These are phyloP conservation scores for Hanseniaspora clermontiae DNA, from an alignment of 805 yeast species.

Conservation along the genomic window DNA sequence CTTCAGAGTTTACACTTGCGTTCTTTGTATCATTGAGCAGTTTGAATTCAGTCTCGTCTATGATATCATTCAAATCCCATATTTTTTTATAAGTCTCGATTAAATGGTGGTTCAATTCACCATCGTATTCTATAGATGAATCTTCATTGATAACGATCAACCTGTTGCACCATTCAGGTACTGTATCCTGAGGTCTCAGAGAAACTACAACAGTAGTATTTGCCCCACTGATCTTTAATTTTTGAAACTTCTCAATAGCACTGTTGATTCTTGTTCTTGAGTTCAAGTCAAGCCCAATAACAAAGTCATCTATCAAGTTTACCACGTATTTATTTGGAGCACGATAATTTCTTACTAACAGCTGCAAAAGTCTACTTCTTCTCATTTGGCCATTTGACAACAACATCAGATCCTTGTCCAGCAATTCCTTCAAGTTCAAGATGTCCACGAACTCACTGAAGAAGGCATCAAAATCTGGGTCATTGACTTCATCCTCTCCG, in stretches of 20 bases:
- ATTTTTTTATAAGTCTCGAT: constrained; percentile 1
- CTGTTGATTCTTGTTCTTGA: constrained; percentile 50
- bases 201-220: constrained; percentile 37
- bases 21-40: constrained; percentile 4
- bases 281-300: constrained; percentile 73
- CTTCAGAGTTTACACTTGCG: neutral
- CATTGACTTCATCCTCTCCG: constrained; percentile 15
- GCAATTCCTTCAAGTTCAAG: constrained; percentile 44
- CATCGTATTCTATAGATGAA: constrained; percentile 40
- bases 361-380: constrained; percentile 73
- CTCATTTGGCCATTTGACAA: constrained; percentile 89
- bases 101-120: constrained; percentile 25
- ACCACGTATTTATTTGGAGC: neutral
- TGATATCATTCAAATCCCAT: constrained; percentile 19
- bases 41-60: constrained; percentile 20
- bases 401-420: constrained; percentile 69
- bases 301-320: constrained; percentile 79
- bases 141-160: constrained; percentile 47
- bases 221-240: neutral
- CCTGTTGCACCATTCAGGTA: constrained; percentile 73
- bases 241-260: constrained; percentile 19
- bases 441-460: constrained; percentile 35
- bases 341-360: constrained; percentile 54
- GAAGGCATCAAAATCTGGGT: constrained; percentile 26
- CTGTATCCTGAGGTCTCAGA: constrained; percentile 54